Evolutionary conservation across 2,329 filamentous ascomycete species (phyloP).

Genomic region (Trichoderma polysporum): DNA sequence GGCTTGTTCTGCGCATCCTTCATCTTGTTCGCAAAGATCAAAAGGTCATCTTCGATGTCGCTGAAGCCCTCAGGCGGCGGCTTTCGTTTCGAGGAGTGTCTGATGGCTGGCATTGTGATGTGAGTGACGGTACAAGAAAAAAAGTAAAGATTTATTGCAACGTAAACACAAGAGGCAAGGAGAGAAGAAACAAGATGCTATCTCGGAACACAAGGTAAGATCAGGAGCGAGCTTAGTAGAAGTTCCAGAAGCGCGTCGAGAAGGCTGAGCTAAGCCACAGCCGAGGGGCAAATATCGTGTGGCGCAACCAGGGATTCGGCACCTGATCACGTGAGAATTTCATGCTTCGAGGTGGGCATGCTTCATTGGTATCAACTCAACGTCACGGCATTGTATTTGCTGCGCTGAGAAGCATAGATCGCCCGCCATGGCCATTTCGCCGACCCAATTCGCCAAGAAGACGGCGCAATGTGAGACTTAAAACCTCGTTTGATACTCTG

Average conservation of each 20-base stretch:
- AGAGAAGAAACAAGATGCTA: background rate
- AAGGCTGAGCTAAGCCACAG: conserved; percentile 23
- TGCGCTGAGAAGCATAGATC: conserved; percentile 37
- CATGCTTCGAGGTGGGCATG: conserved; percentile 19
- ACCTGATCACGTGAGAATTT: conserved; percentile 32
- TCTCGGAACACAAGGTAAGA: background rate
- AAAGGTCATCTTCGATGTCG: conserved; percentile 82
- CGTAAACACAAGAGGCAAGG: background rate
- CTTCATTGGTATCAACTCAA: conserved; percentile 31
- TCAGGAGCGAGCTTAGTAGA: background rate
- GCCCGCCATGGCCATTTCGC: conserved; percentile 79
- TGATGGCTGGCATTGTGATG: conserved; percentile 69
- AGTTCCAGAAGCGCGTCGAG: conserved; percentile 11
- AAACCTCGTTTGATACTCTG: conserved; percentile 1
- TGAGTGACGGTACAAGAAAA: too few species aligned
- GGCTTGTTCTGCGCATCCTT: conserved; percentile 92
- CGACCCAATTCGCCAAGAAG: conserved; percentile 84
- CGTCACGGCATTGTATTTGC: conserved; percentile 34
- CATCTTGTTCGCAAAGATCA: conserved; percentile 88
- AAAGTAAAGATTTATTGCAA: background rate
- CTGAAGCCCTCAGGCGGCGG: conserved; percentile 82
- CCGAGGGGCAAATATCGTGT: conserved; percentile 23
- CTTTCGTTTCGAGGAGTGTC: conserved; percentile 74
- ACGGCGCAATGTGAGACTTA: conserved; percentile 70
- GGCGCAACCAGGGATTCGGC: conserved; percentile 26